Evolutionary conservation across 2,329 filamentous ascomycete genomes (phyloP).

Genomic region (Beauveria varroae): DNA sequence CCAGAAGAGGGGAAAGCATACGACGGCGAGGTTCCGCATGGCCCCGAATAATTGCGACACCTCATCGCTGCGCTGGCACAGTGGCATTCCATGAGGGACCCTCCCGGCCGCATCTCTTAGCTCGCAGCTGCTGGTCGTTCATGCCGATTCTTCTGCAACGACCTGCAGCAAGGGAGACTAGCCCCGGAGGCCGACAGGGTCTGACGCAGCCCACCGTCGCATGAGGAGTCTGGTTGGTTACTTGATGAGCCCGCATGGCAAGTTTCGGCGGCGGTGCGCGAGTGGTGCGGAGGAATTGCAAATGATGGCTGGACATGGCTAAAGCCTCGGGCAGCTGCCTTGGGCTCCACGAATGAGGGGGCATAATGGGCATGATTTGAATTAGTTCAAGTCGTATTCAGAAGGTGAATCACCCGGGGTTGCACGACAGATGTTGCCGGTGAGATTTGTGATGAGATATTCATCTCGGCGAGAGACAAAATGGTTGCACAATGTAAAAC

Average conservation of each 20-base stretch:
- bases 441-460: not conserved
- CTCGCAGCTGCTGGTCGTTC: not conserved
- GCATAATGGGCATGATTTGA: not conserved
- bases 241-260: not conserved
- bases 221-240: not conserved
- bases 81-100: not conserved
- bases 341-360: not conserved
- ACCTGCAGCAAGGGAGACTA: not conserved
- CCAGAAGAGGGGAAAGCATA: not conserved
- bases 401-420: not conserved
- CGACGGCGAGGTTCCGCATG: not conserved
- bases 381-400: not conserved
- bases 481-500: not conserved
- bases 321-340: not conserved
- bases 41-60: not conserved
- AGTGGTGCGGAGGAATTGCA: not conserved
- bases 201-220: not conserved
- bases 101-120: conserved; percentile 1
- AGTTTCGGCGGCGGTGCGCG: not conserved
- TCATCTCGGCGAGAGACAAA: not conserved
- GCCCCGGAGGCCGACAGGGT: not conserved
- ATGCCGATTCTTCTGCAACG: conserved; percentile 1
- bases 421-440: not conserved
- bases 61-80: not conserved
- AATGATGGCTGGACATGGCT: not conserved